Conservation (phyloP, 1,139 yeast species). For the Scheffersomyces segobiensis region DNA sequence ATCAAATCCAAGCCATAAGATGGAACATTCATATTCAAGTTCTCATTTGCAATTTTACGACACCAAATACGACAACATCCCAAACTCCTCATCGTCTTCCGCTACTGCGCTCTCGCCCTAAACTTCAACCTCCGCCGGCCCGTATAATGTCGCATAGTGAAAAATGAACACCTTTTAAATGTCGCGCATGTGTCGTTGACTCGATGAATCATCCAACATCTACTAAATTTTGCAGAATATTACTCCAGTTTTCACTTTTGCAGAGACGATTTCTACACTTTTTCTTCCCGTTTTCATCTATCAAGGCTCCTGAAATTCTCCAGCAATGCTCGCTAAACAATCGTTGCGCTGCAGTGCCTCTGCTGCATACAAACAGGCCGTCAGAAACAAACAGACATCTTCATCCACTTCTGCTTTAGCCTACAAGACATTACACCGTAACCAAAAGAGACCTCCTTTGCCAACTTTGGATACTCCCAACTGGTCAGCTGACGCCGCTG, state of each 20-base stretch:
- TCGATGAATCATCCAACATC: conserved; percentile 2
- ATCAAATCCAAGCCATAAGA: not conserved
- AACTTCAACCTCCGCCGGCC: not conserved
- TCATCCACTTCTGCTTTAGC: conserved; percentile 94
- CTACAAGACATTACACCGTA: conserved; percentile 85
- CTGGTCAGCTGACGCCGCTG: conserved; percentile 96
- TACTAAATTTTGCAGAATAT: not conserved
- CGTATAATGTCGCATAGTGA: not conserved
- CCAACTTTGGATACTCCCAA: conserved; percentile 95
- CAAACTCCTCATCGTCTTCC: not conserved
- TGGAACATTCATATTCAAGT: not conserved
- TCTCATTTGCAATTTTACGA: not conserved
- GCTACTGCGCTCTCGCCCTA: not conserved
- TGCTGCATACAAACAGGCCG: conserved; percentile 9
- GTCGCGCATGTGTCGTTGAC: not conserved
- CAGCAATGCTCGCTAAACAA: conserved; percentile 1
- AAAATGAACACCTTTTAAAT: not conserved
- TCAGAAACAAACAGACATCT: conserved; percentile 27
- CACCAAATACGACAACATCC: not conserved
- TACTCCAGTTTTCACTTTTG: not conserved
- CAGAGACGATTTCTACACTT: not conserved
- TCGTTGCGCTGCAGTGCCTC: not conserved
- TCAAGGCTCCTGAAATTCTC: not conserved
- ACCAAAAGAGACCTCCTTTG: conserved; percentile 83
- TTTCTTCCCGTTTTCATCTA: not conserved